Evolutionary conservation across 768 basidiomycete species (phyloP).

Genomic region (Phaeotremella skinneri): DNA sequence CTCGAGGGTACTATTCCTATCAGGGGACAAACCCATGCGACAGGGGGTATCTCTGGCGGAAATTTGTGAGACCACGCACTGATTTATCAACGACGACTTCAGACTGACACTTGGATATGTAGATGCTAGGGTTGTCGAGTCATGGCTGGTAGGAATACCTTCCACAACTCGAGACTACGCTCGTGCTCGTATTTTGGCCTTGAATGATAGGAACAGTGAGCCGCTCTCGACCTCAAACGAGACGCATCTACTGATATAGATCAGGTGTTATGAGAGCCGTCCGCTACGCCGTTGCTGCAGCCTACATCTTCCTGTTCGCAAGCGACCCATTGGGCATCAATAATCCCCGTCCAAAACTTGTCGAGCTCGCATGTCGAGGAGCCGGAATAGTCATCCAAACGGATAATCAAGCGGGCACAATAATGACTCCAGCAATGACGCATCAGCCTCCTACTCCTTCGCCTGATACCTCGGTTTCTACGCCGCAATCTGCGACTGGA

Average conservation of each 20-base stretch:
- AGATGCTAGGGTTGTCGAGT: slow-evolving; percentile 31
- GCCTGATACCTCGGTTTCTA: too few relatives aligned
- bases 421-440: too few relatives aligned
- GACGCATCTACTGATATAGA: too few relatives aligned
- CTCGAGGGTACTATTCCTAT: slow-evolving; percentile 18
- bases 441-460: too few relatives aligned
- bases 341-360: slow-evolving; percentile 20
- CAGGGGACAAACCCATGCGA: slow-evolving; percentile 17
- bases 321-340: slow-evolving; percentile 6
- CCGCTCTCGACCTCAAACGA: neutral
- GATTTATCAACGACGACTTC: neutral
- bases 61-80: slow-evolving; percentile 17
- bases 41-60: slow-evolving; percentile 28
- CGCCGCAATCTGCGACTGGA: too few relatives aligned
- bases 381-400: slow-evolving; percentile 19
- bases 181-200: slow-evolving; percentile 18
- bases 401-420: too few relatives aligned
- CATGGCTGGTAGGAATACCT: slow-evolving; percentile 28
- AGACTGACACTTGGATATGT: neutral
- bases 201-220: slow-evolving; percentile 22
- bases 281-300: slow-evolving; percentile 23
- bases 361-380: slow-evolving; percentile 25
- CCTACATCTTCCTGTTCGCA: slow-evolving; percentile 31
- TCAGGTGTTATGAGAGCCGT: slow-evolving; percentile 29
- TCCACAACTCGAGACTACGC: slow-evolving; percentile 22